Conservation (phyloP, 2,329 filamentous ascomycete genomes). For the Shiraia bambusicola region DNA sequence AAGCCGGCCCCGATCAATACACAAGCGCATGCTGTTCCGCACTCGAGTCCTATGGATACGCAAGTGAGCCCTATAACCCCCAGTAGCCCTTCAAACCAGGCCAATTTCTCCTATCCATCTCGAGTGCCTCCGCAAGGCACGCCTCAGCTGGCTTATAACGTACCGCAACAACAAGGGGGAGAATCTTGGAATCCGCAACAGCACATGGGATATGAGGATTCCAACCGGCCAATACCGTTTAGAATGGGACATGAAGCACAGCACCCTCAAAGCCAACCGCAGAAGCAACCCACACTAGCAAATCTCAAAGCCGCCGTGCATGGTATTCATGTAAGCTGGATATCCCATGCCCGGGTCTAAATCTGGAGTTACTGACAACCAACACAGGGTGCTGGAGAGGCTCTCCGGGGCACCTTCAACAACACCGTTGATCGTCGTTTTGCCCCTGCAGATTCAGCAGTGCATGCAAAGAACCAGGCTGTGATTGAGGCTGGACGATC, state of each 20-base stretch:
- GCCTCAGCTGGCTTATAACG: constrained; percentile 28
- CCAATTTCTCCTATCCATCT: constrained; percentile 41
- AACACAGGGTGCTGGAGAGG: constrained; percentile 37
- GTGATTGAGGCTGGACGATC: constrained; percentile 33
- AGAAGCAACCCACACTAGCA: constrained; percentile 34
- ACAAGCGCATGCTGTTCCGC: constrained; percentile 29
- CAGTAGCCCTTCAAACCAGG: constrained; percentile 24
- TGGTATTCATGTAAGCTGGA: constrained; percentile 38
- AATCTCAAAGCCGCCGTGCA: constrained; percentile 39
- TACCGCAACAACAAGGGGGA: constrained; percentile 15
- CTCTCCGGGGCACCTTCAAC: constrained; percentile 40
- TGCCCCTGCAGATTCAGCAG: constrained; percentile 19
- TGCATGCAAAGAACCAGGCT: constrained; percentile 38
- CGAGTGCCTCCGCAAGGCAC: constrained; percentile 35
- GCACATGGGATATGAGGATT: constrained; percentile 11
- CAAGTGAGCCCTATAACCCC: constrained; percentile 29
- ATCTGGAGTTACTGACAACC: constrained; percentile 9
- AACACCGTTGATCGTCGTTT: constrained; percentile 36
- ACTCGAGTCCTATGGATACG: constrained; percentile 33
- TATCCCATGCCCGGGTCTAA: background rate
- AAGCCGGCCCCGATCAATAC: too few relatives aligned
- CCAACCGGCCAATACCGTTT: constrained; percentile 24
- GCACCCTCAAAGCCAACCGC: constrained; percentile 3
- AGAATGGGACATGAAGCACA: constrained; percentile 20
- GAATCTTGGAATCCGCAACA: constrained; percentile 6